phyloP scores from a whole-genome alignment of 805 yeast genomes.

The Saturnispora zaruensis region DNA sequence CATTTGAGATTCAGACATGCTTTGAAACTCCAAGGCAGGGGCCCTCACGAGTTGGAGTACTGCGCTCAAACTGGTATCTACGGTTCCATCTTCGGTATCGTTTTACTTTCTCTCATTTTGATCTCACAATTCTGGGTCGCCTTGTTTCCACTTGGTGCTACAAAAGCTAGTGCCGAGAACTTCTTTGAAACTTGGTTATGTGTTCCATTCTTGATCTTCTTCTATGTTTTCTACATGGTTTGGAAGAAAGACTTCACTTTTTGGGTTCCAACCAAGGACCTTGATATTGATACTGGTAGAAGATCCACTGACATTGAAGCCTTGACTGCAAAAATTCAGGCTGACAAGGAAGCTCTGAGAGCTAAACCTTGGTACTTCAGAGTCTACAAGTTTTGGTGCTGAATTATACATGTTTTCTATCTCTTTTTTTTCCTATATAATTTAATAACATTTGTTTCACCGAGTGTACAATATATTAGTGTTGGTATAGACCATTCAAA shows the following conservation, averaged over 20 bases:
- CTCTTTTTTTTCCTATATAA: background rate
- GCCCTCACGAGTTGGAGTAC: conserved; percentile 59
- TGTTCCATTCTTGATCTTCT: conserved; percentile 49
- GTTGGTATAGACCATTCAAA: no score
- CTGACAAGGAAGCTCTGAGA: conserved; percentile 38
- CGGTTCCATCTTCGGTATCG: conserved; percentile 58
- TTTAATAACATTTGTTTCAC: background rate
- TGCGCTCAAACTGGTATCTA: conserved; percentile 56
- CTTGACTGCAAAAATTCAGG: conserved; percentile 40
- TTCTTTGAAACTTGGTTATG: conserved; percentile 65
- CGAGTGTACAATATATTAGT: background rate
- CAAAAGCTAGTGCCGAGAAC: conserved; percentile 42
- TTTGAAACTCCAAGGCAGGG: conserved; percentile 54
- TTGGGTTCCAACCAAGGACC: conserved; percentile 37
- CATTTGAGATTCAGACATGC: conserved; percentile 68
- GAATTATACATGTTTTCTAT: background rate
- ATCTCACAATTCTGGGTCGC: conserved; percentile 80
- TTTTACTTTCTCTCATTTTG: conserved; percentile 51
- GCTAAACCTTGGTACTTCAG: conserved; percentile 37
- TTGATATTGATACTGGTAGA: conserved; percentile 56
- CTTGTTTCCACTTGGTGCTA: conserved; percentile 48
- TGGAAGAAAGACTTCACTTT: conserved; percentile 38
- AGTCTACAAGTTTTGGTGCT: conserved; percentile 44
- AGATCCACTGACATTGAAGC: conserved; percentile 45
- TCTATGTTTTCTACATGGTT: conserved; percentile 29